Evolutionary conservation across 208 protist genomes (phyloP).

Genomic region (Giardia muris): DNA sequence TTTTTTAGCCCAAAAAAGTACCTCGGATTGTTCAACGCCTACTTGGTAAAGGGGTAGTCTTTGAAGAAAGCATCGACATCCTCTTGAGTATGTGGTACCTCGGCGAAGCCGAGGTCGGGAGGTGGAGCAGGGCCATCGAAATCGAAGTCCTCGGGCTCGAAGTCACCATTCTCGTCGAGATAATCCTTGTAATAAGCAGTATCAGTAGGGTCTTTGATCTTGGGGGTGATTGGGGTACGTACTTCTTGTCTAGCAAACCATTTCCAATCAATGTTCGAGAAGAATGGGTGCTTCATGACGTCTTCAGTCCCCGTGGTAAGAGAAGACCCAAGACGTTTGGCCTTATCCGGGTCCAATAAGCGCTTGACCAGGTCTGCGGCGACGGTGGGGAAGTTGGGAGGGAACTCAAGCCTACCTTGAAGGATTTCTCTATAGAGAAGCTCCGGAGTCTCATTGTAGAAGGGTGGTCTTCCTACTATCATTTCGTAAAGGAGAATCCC

Average conservation of each 20-base stretch:
- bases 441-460: slow-evolving; percentile 62
- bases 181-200: background rate
- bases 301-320: slow-evolving; percentile 51
- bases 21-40: too few species aligned
- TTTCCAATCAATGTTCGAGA: slow-evolving; percentile 70
- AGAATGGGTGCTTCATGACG: slow-evolving; percentile 83
- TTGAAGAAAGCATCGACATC: background rate
- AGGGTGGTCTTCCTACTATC: slow-evolving; percentile 59
- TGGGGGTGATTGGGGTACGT: slow-evolving; percentile 50
- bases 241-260: slow-evolving; percentile 39
- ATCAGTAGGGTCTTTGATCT: background rate
- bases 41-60: too few species aligned
- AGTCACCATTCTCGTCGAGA: background rate
- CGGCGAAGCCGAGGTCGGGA: background rate
- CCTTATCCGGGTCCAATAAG: slow-evolving; percentile 29
- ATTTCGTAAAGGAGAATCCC: slow-evolving; percentile 74
- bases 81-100: background rate
- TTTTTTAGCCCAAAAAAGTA: too few species aligned
- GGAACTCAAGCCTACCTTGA: slow-evolving; percentile 56
- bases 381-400: slow-evolving; percentile 17
- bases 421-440: slow-evolving; percentile 72
- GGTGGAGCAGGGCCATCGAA: background rate
- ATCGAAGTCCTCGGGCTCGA: background rate
- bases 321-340: slow-evolving; percentile 25
- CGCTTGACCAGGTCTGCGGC: background rate